Base-by-base conservation (phyloP, 495 filamentous ascomycete genomes). In the Rostrohypoxylon terebratum region DNA sequence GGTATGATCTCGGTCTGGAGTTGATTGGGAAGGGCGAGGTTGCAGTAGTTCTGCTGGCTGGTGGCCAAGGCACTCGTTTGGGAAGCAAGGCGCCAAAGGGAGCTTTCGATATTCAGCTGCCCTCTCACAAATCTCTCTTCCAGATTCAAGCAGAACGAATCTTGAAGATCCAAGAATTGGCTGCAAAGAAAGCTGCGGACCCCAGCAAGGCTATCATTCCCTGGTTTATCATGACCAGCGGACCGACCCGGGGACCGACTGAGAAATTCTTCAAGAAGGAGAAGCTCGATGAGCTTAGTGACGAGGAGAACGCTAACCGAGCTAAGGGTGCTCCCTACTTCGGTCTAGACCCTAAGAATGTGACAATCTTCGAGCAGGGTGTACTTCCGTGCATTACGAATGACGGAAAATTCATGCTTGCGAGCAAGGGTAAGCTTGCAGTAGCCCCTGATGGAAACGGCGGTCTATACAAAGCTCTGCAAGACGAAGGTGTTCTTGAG, bases 191-290 rank as follows among this genome's bases (percentile, higher is more conserved):
- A 66, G 86, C 90, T 55, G 87, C 87, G 16, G 90, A 89, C 60
- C 76, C 65, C 31, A 77, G 83, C 71, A 85, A 87, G 65, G 91
- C 92, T 33, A 87, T 90, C 7, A 90, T 99, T 33, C 96, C 96
- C 6, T 99, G 96, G 96, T 99, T 98, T 83, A 91, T 99, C 77
- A 99, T 99, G 96, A 99, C 96, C 68, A 97, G 93, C 74, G 96
- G 96, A 9, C 96, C 96, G n/a, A 99, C 96, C 11, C 88, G 94
- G 72, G 88, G 89, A 60, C 92, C 94, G 9, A 99, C 96, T 7
- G 93, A 97, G 86, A 87, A 91, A 61, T 99, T 94, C 85, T 99
- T 99, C 81, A 83, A 92, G 81, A 83, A 96, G 78, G 84, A 98
- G 82, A 87, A 88, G 25, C 66, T 78, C 4, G 74, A 65, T 6